These are phyloP conservation scores for Botrytis fabae DNA, from an alignment of 2,329 filamentous ascomycete genomes.

Conservation along the genomic window DNA sequence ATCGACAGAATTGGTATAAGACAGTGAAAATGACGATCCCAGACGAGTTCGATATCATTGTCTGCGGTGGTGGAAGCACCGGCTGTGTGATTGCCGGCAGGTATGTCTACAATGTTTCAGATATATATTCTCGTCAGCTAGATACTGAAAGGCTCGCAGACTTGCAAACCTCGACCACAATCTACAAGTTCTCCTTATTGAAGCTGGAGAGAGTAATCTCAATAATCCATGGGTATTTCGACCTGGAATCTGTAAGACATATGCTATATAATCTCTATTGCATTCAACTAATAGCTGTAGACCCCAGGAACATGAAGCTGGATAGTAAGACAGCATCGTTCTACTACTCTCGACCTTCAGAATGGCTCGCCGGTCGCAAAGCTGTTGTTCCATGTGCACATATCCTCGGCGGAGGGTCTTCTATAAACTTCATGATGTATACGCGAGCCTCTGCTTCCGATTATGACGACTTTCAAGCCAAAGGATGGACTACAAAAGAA, in stretches of 20 bases:
- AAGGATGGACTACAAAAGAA: slow-evolving; percentile 54
- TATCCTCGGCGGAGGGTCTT: slow-evolving; percentile 63
- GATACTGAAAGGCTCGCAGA: slow-evolving; percentile 39
- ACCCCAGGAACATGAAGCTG: slow-evolving; percentile 40
- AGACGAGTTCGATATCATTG: slow-evolving; percentile 52
- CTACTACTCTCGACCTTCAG: slow-evolving; percentile 61
- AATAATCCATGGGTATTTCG: slow-evolving; percentile 52
- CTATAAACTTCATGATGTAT: slow-evolving; percentile 61
- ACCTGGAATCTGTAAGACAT: slow-evolving; percentile 52
- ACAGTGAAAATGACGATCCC: slow-evolving; percentile 34
- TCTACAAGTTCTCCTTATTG: slow-evolving; percentile 51
- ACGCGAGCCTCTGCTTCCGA: slow-evolving; percentile 48
- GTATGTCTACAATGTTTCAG: slow-evolving; percentile 24
- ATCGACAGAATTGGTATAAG: neutral
- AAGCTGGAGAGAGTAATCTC: slow-evolving; percentile 55
- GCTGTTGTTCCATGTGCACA: slow-evolving; percentile 47
- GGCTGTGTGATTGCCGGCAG: slow-evolving; percentile 52
- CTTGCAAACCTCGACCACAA: slow-evolving; percentile 51
- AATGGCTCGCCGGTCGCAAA: slow-evolving; percentile 62
- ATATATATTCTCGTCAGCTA: neutral
- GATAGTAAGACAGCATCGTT: slow-evolving; percentile 63
- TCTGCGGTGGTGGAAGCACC: slow-evolving; percentile 51
- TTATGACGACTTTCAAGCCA: slow-evolving; percentile 55
- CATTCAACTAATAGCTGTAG: slow-evolving; percentile 30
- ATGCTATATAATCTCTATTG: slow-evolving; percentile 45